Percentiles rank a stretch among this genome's conserved stretches.
phyloP scores from a whole-genome alignment of 2,329 filamentous ascomycete genomes.

The Emergomyces pasteurianus region DNA sequence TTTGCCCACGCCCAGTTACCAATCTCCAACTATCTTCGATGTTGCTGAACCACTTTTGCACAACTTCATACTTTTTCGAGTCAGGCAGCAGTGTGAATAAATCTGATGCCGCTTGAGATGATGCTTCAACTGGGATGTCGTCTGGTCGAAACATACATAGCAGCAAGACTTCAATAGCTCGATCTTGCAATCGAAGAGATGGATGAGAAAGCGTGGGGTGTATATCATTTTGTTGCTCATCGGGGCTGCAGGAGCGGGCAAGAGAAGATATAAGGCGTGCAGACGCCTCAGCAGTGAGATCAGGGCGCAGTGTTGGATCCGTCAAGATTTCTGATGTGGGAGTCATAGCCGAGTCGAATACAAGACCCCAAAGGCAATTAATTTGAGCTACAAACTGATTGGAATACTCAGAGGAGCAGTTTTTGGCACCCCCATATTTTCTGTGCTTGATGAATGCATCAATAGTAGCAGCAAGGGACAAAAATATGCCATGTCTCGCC shows the following conservation, averaged over 20 bases:
- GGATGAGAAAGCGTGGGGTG: constrained; percentile 7
- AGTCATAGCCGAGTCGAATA: constrained; percentile 22
- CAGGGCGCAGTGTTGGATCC: constrained; percentile 27
- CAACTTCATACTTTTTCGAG: constrained; percentile 21
- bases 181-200: constrained; percentile 17
- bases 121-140: constrained; percentile 29
- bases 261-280: constrained; percentile 30
- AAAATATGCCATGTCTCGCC: constrained; percentile 33
- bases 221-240: background rate
- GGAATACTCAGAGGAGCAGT: constrained; percentile 13
- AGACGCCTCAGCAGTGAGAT: constrained; percentile 31
- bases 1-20: constrained; percentile 32
- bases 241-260: constrained; percentile 12
- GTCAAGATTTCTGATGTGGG: constrained; percentile 30
- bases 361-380: constrained; percentile 23
- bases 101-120: constrained; percentile 28
- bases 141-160: constrained; percentile 30
- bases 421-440: constrained; percentile 10
- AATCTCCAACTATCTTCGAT: constrained; percentile 25
- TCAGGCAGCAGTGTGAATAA: constrained; percentile 27
- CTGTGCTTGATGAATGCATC: constrained; percentile 20
- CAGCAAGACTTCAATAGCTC: constrained; percentile 23
- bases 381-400: constrained; percentile 19
- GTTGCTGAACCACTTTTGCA: constrained; percentile 30
- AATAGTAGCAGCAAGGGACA: constrained; percentile 29